phyloP scores from a whole-genome alignment of 805 yeast species.

The Yamadazyma nakazawae region DNA sequence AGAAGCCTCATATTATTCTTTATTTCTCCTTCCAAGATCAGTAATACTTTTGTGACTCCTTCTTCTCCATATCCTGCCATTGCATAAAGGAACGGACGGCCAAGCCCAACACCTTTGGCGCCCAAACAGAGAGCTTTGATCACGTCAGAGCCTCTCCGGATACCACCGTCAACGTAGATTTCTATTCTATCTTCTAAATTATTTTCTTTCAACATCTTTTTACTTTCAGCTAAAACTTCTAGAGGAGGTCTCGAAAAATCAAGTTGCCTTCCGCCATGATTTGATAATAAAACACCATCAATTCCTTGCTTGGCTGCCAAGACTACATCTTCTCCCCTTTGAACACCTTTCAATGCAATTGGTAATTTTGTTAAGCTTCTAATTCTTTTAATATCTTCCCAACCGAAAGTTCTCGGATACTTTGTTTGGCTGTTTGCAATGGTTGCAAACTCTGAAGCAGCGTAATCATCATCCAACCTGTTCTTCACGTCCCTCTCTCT shows the following conservation, averaged over 20 bases:
- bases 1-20: slow-evolving; percentile 75
- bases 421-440: slow-evolving; percentile 8
- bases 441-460: slow-evolving; percentile 5
- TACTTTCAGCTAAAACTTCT: slow-evolving; percentile 65
- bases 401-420: slow-evolving; percentile 18
- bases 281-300: slow-evolving; percentile 74
- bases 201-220: slow-evolving; percentile 55
- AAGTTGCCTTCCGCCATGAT: slow-evolving; percentile 88
- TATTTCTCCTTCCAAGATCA: slow-evolving; percentile 63
- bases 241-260: slow-evolving; percentile 77
- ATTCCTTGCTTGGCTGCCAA: slow-evolving; percentile 68
- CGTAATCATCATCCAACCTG: slow-evolving; percentile 8
- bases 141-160: slow-evolving; percentile 63
- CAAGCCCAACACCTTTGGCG: slow-evolving; percentile 66
- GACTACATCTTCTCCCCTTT: slow-evolving; percentile 73
- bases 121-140: slow-evolving; percentile 66
- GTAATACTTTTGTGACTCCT: slow-evolving; percentile 57
- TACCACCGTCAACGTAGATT: slow-evolving; percentile 64
- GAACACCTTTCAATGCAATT: slow-evolving; percentile 67
- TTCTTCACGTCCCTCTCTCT: slow-evolving; percentile 41
- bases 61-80: slow-evolving; percentile 60
- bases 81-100: slow-evolving; percentile 62
- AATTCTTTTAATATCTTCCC: slow-evolving; percentile 26
- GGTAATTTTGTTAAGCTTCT: slow-evolving; percentile 37
- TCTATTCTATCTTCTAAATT: slow-evolving; percentile 35